Base-by-base conservation (phyloP, 129 eudicot species). In the Silybum marianum region DNA sequence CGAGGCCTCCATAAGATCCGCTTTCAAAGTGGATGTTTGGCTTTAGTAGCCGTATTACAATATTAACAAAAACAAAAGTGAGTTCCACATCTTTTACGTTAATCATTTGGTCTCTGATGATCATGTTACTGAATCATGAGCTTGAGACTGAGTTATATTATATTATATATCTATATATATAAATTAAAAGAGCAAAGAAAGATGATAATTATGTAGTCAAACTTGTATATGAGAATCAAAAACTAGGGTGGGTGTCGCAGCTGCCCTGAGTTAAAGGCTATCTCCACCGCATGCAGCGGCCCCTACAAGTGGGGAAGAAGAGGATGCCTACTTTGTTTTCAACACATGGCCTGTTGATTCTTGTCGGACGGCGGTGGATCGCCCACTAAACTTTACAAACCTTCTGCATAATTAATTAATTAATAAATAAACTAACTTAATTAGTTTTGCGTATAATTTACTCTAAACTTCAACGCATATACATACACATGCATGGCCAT, bases 101-200 rank as follows among this genome's bases (percentile, higher is more conserved):
- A 89, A 88, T 85, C 89, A 89, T 89, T 88, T 78, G 82, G 89
- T 85, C 85, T 42, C 39, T 39, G 86, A 85, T 83, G 30, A 28
- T 28, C 95, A 91, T 89, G 92, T 92, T 92, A 86, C 89, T 83
- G 84, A 92, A 90, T 92, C 89, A 92, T 92, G 86, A 87, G 70
- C 73, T 39, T 69, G 48, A 79, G 81, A 76, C 81, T 77, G 48
- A 60, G 30, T 83, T 60, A 69, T 75, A 69, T 62, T 81, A 51
- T 74, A 39, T 39, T 42, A 42, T 9, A 42, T 42, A 42, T 42
- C 83, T 67, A 76, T 74, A 76, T 80, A 68, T 19, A 13, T 54
- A 16, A 16, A 54, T n/a, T 18, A 18, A 54, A 18, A 42, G 40
- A 46, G 34, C n/a, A 26, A 42, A 42, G 7, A 7, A 25, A 36